Conservation (phyloP, 192 early-diverging fungal genomes). For the Chytriomyces sp. region DNA sequence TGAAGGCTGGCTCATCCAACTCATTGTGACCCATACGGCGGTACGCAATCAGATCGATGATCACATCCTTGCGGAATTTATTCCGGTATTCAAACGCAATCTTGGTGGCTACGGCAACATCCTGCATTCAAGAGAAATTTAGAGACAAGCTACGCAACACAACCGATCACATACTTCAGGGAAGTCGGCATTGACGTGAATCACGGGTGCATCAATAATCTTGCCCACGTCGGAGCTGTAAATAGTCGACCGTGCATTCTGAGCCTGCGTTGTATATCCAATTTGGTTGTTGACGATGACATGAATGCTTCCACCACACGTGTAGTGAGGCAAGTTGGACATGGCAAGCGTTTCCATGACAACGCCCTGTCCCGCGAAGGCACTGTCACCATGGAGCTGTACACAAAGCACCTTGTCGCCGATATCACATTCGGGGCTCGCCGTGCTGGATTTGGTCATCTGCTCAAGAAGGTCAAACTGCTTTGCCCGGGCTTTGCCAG, state of each 20-base stretch:
- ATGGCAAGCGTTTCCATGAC: constrained; percentile 95
- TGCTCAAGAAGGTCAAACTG: constrained; percentile 71
- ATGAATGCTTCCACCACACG: constrained; percentile 93
- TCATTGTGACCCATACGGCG: constrained; percentile 98
- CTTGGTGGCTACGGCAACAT: constrained; percentile 82
- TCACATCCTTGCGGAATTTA: constrained; percentile 93
- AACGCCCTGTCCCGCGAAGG: constrained; percentile 71
- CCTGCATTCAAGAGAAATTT: constrained; percentile 44
- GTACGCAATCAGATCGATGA: constrained; percentile 93
- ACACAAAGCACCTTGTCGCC: constrained; percentile 94
- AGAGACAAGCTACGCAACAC: background rate
- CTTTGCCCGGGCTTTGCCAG: constrained; percentile 93
- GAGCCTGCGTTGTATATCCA: constrained; percentile 91
- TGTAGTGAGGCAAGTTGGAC: constrained; percentile 94
- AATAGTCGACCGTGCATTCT: constrained; percentile 87
- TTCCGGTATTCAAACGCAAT: constrained; percentile 90
- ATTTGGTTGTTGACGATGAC: constrained; percentile 99
- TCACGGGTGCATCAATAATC: constrained; percentile 92
- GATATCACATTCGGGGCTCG: constrained; percentile 66
- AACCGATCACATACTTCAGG: constrained; percentile 58
- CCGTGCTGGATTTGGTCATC: background rate
- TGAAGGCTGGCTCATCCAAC: constrained; percentile 95
- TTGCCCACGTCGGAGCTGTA: constrained; percentile 96
- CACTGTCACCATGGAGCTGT: constrained; percentile 94
- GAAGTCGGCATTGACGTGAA: constrained; percentile 95